Base-by-base conservation (phyloP, 768 basidiomycete genomes). In the Amanita pallidorosea region DNA sequence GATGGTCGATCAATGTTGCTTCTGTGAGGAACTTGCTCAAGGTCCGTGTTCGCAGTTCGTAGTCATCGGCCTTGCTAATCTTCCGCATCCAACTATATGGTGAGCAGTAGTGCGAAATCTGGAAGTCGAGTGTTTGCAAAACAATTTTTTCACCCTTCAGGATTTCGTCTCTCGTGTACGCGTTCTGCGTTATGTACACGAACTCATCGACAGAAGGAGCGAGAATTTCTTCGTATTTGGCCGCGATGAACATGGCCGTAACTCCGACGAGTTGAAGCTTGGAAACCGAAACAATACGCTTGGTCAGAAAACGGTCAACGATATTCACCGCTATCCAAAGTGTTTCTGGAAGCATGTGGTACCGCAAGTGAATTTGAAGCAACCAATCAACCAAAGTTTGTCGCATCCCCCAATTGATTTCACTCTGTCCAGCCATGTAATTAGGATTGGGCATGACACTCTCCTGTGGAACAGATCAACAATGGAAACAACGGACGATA, bases 311-410 rank as follows among this genome's bases (percentile, higher is more conserved):
- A 55, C 91, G 86, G 63, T 95, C 91, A 56, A 95, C 79, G 54
- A 99, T 84, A 71, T 98, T 99, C 74, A 99, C 79, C 37, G 95
- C 90, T 60, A 98, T 98, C 96, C 96, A 99, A 15, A 98, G 79
- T 2, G 96, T 99, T 67, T 99, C 96, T 25, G 96, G 95, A 43
- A 97, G 80, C 89, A 99, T 91, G 73, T 97, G 95, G 74, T 98
- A 99, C 25, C 93, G 85, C 54, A 97, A 73, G 72, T 99, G 96
- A 31, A 98, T 92, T 65, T 98, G 95, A 49, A 95, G 78, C 20
- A 99, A 77, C 96, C 96, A 99, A 71, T 99, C 96, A 57, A 99
- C 88, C 36, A 99, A 79, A 2, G 90, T 93, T 63, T 93, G 87
- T 49, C 96, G 88, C 93, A 96, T 97, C 17, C 75, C 66, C 94